Conservation (phyloP, 1,284 basidiomycete species). For the Microstroma glucosiphilum region DNA sequence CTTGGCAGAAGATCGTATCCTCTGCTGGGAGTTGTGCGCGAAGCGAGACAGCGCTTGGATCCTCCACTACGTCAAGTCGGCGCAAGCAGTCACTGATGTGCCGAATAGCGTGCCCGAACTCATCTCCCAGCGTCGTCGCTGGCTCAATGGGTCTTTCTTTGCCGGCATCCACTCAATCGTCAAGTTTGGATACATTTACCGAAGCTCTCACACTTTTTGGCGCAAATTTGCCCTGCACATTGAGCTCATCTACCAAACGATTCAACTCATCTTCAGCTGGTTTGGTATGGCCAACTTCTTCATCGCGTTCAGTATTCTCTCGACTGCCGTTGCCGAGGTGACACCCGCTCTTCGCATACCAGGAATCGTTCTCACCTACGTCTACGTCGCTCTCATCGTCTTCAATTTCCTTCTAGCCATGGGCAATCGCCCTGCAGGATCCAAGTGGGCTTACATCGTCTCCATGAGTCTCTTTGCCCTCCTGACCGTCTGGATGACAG, state of each 20-base stretch:
- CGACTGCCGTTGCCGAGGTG: slow-evolving; percentile 29
- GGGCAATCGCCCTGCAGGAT: slow-evolving; percentile 48
- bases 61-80: slow-evolving; percentile 46
- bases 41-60: slow-evolving; percentile 52
- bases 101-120: slow-evolving; percentile 41
- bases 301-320: slow-evolving; percentile 42
- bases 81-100: slow-evolving; percentile 46
- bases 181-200: slow-evolving; percentile 49
- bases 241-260: slow-evolving; percentile 47
- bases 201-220: slow-evolving; percentile 40
- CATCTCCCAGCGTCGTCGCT: slow-evolving; percentile 44
- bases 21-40: slow-evolving; percentile 46
- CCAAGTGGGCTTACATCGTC: slow-evolving; percentile 37
- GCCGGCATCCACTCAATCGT: slow-evolving; percentile 49
- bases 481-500: slow-evolving; percentile 44
- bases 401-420: slow-evolving; percentile 48
- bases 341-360: slow-evolving; percentile 37
- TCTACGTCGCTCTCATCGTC: slow-evolving; percentile 48
- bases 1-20: slow-evolving; percentile 45
- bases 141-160: slow-evolving; percentile 49
- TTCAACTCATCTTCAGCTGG: slow-evolving; percentile 53
- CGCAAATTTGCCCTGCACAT: slow-evolving; percentile 45
- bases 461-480: slow-evolving; percentile 47
- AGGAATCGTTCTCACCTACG: slow-evolving; percentile 41
- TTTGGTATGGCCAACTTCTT: slow-evolving; percentile 44